phyloP scores from a whole-genome alignment of 108 stramenopile species.

The Bacterosira constricta region DNA sequence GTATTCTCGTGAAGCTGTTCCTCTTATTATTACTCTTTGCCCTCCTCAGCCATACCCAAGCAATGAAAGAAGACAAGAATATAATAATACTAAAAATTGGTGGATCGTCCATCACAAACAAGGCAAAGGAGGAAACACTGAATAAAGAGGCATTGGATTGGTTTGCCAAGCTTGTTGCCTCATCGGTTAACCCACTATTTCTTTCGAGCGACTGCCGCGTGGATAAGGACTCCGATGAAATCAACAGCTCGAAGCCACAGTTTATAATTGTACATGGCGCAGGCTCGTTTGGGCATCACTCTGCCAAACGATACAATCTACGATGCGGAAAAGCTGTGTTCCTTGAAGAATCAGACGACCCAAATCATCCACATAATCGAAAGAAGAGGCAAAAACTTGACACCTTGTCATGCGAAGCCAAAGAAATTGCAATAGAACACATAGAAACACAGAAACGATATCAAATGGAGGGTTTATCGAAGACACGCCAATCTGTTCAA shows the following conservation, averaged over 20 bases:
- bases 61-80: conserved; percentile 14
- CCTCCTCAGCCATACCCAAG: too few relatives aligned
- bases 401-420: background rate
- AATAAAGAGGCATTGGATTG: conserved; percentile 58
- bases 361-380: background rate
- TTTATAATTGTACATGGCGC: conserved; percentile 80
- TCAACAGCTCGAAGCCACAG: conserved; percentile 11
- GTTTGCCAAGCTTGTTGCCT: conserved; percentile 56
- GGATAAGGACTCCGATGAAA: background rate
- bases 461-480: conserved; percentile 59
- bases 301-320: conserved; percentile 72
- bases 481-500: conserved; percentile 69
- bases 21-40: too few relatives aligned
- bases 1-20: too few relatives aligned
- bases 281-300: conserved; percentile 82
- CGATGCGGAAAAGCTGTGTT: conserved; percentile 49
- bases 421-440: background rate
- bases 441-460: background rate
- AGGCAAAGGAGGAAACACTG: conserved; percentile 61
- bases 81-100: conserved; percentile 76
- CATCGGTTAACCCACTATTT: conserved; percentile 26
- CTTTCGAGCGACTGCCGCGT: background rate
- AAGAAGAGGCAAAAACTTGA: background rate
- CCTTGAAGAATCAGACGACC: conserved; percentile 13
- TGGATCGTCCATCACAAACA: conserved; percentile 82